Conservation (phyloP, 352 stramenopile species). For the Thalassiosira ordinaria region DNA sequence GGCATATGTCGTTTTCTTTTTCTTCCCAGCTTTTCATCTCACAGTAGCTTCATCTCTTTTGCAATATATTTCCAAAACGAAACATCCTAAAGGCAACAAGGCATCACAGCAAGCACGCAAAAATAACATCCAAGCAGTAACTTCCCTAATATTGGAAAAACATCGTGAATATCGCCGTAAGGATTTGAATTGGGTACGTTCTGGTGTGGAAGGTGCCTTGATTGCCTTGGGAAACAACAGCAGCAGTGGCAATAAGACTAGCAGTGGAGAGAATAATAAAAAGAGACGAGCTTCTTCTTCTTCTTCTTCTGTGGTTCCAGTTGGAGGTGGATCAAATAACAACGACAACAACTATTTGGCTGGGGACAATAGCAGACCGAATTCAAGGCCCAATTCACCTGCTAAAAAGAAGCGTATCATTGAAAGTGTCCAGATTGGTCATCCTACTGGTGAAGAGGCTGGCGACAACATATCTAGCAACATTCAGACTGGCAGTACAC, state of each 20-base stretch:
- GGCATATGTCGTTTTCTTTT: too few species aligned
- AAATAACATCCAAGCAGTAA: slow-evolving; percentile 42
- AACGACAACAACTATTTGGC: background rate
- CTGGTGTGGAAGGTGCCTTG: slow-evolving; percentile 54
- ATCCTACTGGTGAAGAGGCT: too few species aligned
- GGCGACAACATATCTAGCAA: too few species aligned
- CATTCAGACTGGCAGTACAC: too few species aligned
- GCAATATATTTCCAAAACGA: too few species aligned
- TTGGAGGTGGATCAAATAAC: slow-evolving; percentile 33
- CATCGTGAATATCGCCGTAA: slow-evolving; percentile 83
- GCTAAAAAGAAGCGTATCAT: slow-evolving; percentile 4
- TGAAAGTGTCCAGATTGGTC: too few species aligned
- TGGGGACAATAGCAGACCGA: background rate
- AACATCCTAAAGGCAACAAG: slow-evolving; percentile 23
- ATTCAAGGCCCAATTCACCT: slow-evolving; percentile 23
- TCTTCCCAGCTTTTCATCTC: too few species aligned
- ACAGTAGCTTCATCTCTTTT: too few species aligned
- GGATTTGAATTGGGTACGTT: slow-evolving; percentile 55
- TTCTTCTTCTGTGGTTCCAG: too few species aligned
- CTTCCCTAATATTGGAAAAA: slow-evolving; percentile 42
- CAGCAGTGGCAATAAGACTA: background rate
- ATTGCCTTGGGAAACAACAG: slow-evolving; percentile 14
- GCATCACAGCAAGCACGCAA: slow-evolving; percentile 19
- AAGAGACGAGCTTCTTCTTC: slow-evolving; percentile 28
- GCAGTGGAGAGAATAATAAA: too few species aligned